Evolutionary conservation across 2,329 filamentous ascomycete genomes (phyloP).

Genomic region (Cercospora janseana): DNA sequence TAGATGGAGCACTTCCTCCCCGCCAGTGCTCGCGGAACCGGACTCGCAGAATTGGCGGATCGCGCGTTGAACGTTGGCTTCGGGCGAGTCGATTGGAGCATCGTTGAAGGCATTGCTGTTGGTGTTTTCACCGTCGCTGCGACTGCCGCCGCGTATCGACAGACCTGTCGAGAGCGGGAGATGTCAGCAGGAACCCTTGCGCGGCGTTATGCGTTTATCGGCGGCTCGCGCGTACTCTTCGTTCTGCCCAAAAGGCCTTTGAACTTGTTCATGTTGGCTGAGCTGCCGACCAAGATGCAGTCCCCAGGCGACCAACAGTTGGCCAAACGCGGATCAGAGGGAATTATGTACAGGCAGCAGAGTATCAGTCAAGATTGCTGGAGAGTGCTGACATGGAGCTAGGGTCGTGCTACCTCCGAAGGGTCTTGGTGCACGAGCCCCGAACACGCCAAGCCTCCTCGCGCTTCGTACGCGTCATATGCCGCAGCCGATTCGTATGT

Average conservation of each 20-base stretch:
- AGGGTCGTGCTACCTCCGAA: background rate
- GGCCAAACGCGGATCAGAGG: background rate
- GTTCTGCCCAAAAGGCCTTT: constrained; percentile 16
- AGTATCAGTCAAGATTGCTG: background rate
- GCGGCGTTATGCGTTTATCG: background rate
- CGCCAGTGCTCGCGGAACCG: constrained; percentile 55
- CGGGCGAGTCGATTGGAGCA: constrained; percentile 54
- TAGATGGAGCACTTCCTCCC: constrained; percentile 87
- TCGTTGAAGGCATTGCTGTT: constrained; percentile 23
- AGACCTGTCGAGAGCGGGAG: constrained; percentile 1
- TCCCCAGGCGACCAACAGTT: background rate
- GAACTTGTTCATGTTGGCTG: constrained; percentile 17
- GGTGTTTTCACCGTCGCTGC: constrained; percentile 5
- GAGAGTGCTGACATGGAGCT: constrained; percentile 3
- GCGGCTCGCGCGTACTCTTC: constrained; percentile 8
- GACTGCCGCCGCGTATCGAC: constrained; percentile 7
- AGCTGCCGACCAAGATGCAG: background rate
- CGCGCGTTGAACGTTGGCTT: constrained; percentile 62
- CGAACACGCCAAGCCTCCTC: background rate
- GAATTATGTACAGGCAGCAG: constrained; percentile 5
- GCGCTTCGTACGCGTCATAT: no score
- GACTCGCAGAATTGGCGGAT: constrained; percentile 81
- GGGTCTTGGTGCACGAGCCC: background rate
- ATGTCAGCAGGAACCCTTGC: constrained; percentile 9
- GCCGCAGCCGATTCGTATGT: no score